Conservation (phyloP, 2,329 filamentous ascomycete species). For the Xylariaceae sp. region DNA sequence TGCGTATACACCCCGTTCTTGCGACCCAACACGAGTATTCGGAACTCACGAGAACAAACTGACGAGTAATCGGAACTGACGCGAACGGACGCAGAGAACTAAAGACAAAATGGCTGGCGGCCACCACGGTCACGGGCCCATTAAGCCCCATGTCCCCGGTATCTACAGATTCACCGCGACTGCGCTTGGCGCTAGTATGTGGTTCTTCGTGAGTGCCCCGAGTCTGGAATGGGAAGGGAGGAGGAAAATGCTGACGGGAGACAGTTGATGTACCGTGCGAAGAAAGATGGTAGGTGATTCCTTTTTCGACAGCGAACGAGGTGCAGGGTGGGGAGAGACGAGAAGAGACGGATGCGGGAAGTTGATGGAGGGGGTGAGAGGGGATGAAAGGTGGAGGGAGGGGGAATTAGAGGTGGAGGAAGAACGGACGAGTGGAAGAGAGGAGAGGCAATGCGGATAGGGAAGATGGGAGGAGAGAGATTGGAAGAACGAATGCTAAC, state of each 20-base stretch:
- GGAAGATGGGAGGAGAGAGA: too few relatives aligned
- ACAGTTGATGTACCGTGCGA: not conserved
- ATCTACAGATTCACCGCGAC: conserved; percentile 84
- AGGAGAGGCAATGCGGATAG: too few relatives aligned
- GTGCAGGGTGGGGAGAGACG: too few relatives aligned
- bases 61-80: too few relatives aligned
- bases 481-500: too few relatives aligned
- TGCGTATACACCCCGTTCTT: not conserved
- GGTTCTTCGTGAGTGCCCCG: conserved; percentile 78
- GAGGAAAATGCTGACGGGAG: not conserved
- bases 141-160: conserved; percentile 44
- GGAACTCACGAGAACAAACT: too few relatives aligned
- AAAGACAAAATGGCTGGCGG: not conserved
- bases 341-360: too few relatives aligned
- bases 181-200: conserved; percentile 90
- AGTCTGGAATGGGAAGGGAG: not conserved
- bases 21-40: too few relatives aligned
- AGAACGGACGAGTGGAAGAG: too few relatives aligned
- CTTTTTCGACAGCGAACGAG: not conserved
- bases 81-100: not conserved
- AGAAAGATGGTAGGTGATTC: not conserved
- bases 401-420: too few relatives aligned
- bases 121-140: conserved; percentile 16
- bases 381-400: too few relatives aligned
- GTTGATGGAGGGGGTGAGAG: too few relatives aligned